Evolutionary conservation across 73 alveolate species (phyloP).

Genomic region (Uronychia binucleata): DNA sequence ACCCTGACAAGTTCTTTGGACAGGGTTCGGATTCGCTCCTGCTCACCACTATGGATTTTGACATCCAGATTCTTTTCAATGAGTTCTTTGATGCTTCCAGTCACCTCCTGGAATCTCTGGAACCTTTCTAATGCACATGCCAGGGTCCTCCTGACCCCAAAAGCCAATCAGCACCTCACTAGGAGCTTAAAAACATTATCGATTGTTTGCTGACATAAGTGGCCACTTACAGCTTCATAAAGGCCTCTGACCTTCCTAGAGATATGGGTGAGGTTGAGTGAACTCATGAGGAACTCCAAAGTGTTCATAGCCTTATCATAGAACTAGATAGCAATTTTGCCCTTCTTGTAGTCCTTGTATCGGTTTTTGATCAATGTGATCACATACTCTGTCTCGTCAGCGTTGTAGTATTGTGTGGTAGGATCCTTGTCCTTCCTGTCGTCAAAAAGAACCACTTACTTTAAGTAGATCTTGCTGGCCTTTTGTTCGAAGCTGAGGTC

Average conservation of each 20-base stretch:
- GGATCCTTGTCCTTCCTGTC: neutral
- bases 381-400: neutral
- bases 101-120: neutral
- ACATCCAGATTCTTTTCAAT: neutral
- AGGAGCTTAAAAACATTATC: neutral
- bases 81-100: too few relatives aligned
- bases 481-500: neutral
- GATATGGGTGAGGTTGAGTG: neutral
- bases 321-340: neutral
- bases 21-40: too few relatives aligned
- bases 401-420: neutral
- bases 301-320: neutral
- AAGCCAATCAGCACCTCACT: neutral
- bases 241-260: neutral
- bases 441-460: neutral
- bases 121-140: neutral
- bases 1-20: too few relatives aligned
- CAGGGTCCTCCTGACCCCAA: neutral
- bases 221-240: neutral
- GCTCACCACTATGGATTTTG: too few relatives aligned
- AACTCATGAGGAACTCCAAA: neutral
- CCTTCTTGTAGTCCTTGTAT: neutral
- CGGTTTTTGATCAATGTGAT: neutral
- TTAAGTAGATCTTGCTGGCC: neutral
- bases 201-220: neutral